Evolutionary conservation across 306 rosid genomes (phyloP), one percentile per base, ranked within the genome.

Genomic region (Castanea crenata): DNA sequence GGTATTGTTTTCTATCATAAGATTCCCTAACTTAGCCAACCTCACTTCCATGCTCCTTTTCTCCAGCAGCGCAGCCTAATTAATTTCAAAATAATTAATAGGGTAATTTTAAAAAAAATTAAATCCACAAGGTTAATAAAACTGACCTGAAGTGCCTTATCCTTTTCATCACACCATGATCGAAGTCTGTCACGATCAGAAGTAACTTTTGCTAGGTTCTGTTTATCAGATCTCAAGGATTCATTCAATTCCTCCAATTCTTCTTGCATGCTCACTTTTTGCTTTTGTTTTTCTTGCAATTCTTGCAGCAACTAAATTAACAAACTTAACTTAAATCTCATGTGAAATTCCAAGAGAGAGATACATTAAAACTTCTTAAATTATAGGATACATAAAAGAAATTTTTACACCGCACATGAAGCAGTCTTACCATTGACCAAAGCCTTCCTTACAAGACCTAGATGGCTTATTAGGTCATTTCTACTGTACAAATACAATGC

Each of bases 111-210:
- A 8, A 41, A 18, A 21, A 27, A 56, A 71, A 41, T 59, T 20
- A 15, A 78, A 64, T 58, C 71, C 44, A 79, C 20, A 52, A 81
- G 64, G 68, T 27, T 59, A 76, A 79, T 78, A 62, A 38, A 34
- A 80, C 88, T 76, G 75, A 93, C 99, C 93, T 93, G 91, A 85
- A 93, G 92, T 62, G 85, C 93, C 71, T 72, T 85, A 67, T 95
- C 97, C 81, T 88, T 93, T 84, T 88, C 98, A 21, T 87, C 84
- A 59, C 90, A 89, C 75, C 83, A 65, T 55, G 88, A 83, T 67
- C 80, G 80, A 69, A 90, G 85, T 75, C 88, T 89, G 75, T 85
- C 91, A 74, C 85, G 88, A 49, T 87, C 93, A 32, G 77, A 65
- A 12, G 79, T 76, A 78, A 90, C 86, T 71, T 95, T 92, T 63